Percentiles rank a stretch among this genome's conserved stretches.
Evolutionary conservation across 139 green algal genomes (phyloP).

Genomic region (Chlamydomonas sp.): DNA sequence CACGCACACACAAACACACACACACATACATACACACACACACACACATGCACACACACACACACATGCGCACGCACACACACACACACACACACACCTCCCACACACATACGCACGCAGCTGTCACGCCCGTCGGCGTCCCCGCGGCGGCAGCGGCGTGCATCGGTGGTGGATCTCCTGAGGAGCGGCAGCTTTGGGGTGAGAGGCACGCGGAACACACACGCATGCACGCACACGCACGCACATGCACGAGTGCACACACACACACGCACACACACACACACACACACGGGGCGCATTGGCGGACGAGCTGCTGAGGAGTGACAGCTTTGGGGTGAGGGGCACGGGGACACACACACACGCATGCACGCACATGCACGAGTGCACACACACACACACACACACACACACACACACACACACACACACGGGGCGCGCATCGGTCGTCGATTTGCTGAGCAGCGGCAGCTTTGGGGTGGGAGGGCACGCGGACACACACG

Average conservation of each 20-base stretch:
- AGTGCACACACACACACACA: neutral
- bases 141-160: too few species aligned
- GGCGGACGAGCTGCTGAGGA: too few species aligned
- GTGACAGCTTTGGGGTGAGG: neutral
- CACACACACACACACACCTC: neutral
- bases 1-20: neutral
- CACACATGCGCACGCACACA: neutral
- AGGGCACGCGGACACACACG: neutral
- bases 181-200: too few species aligned
- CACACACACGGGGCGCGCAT: too few species aligned
- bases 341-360: neutral
- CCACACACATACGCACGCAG: neutral
- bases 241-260: neutral
- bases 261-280: too few species aligned
- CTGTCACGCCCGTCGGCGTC: neutral
- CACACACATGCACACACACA: neutral
- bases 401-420: neutral
- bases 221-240: neutral
- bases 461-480: too few species aligned
- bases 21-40: neutral
- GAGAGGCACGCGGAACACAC: too few species aligned
- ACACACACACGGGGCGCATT: too few species aligned
- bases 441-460: too few species aligned
- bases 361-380: neutral
- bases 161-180: neutral